Evolutionary conservation across 2,329 filamentous ascomycete species (phyloP).

Genomic region (Calonectria pauciramosa): DNA sequence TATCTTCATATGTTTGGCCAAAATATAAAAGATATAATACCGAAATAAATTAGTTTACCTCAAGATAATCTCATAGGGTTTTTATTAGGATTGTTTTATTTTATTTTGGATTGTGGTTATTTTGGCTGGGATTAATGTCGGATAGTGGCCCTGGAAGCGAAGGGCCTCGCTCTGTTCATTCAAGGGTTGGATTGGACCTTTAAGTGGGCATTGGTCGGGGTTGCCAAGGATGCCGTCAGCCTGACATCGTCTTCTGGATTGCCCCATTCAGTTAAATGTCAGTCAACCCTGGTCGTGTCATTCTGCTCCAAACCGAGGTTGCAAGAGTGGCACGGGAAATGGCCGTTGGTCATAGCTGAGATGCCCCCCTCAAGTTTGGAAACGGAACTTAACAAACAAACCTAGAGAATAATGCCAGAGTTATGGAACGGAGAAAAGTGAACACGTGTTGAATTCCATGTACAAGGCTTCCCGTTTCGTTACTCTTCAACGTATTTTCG

Average conservation of each 20-base stretch:
- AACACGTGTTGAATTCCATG: not conserved
- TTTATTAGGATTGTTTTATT: not conserved
- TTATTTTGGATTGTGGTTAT: not conserved
- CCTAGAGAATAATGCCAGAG: not conserved
- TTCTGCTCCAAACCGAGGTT: not conserved
- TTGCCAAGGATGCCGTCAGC: not conserved
- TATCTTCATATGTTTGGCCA: not conserved
- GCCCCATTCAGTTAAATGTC: conserved; percentile 5
- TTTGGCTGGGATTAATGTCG: not conserved
- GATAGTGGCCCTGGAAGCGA: not conserved
- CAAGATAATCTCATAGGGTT: not conserved
- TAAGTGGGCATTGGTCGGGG: not conserved
- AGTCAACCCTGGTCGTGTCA: not conserved
- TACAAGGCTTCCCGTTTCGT: no score
- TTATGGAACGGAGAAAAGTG: not conserved
- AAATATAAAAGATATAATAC: not conserved
- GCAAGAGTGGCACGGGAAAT: not conserved
- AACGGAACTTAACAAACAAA: not conserved
- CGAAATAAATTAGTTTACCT: not conserved
- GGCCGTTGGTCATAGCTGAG: not conserved
- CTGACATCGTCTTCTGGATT: not conserved
- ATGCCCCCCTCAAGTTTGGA: not conserved
- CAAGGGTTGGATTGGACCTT: not conserved
- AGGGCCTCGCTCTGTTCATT: not conserved
- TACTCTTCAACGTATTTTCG: not conserved